Percentiles rank a stretch among this genome's conserved stretches.
These are phyloP conservation scores for Comarum palustre DNA, from an alignment of 306 rosid species.

Conservation along the genomic window DNA sequence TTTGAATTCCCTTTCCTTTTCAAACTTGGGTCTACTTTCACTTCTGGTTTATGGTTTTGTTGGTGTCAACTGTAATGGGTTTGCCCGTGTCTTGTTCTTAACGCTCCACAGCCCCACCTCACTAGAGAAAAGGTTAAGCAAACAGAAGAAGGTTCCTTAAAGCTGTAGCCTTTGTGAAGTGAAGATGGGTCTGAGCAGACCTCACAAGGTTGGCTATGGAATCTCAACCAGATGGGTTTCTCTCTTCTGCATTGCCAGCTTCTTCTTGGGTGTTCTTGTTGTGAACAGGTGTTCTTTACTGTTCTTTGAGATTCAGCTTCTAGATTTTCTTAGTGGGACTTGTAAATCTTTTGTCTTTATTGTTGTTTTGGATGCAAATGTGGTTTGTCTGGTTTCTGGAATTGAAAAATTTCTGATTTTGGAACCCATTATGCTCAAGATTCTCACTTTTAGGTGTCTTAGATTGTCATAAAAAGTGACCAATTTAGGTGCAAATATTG, in stretches of 20 bases:
- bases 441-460: not conserved
- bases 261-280: slow-evolving; percentile 57
- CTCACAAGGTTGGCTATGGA: slow-evolving; percentile 53
- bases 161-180: slow-evolving; percentile 27
- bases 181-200: slow-evolving; percentile 51
- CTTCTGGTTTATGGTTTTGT: slow-evolving; percentile 5
- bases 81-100: slow-evolving; percentile 15
- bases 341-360: not conserved
- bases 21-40: not conserved
- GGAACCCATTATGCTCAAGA: slow-evolving; percentile 15
- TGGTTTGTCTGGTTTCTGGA: slow-evolving; percentile 22
- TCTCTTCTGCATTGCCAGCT: slow-evolving; percentile 52
- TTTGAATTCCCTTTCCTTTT: not conserved
- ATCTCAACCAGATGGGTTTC: slow-evolving; percentile 57
- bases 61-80: slow-evolving; percentile 22
- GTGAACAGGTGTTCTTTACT: slow-evolving; percentile 49
- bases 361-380: slow-evolving; percentile 13
- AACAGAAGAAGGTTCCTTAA: slow-evolving; percentile 29
- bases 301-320: slow-evolving; percentile 21
- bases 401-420: slow-evolving; percentile 10
- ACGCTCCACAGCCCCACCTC: slow-evolving; percentile 14
- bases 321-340: slow-evolving; percentile 21
- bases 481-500: not conserved
- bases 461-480: not conserved
- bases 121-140: not conserved